Evolutionary conservation across 1,139 yeast species (phyloP).

Genomic region (Trichomonascaceae sp.): DNA sequence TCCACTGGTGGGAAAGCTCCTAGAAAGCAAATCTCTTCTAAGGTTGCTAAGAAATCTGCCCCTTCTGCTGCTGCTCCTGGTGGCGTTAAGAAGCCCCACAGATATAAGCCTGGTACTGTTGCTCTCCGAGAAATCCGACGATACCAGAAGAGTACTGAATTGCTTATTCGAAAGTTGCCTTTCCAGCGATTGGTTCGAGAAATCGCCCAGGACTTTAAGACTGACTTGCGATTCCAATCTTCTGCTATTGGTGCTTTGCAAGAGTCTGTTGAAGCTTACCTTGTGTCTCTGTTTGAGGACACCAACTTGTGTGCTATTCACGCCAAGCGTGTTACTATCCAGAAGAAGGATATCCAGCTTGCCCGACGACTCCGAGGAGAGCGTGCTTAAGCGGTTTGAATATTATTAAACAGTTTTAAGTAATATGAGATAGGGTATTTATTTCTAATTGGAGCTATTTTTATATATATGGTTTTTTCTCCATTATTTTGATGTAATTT

Average conservation of each 20-base stretch:
- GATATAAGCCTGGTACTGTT: constrained; percentile 99
- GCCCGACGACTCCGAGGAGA: constrained; percentile 99
- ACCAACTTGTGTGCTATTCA: constrained; percentile 98
- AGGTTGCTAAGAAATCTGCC: constrained; percentile 98
- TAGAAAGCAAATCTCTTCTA: constrained; percentile 97
- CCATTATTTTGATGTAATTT: not conserved
- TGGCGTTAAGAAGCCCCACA: constrained; percentile 99
- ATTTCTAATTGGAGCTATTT: constrained; percentile 1
- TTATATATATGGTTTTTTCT: not conserved
- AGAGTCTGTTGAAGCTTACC: constrained; percentile 98
- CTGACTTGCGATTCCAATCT: constrained; percentile 97
- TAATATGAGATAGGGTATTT: constrained; percentile 10
- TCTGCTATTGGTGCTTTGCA: constrained; percentile 98
- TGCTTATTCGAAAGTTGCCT: constrained; percentile 94
- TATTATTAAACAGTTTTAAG: constrained; percentile 1
- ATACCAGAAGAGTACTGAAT: constrained; percentile 97
- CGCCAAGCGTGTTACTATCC: constrained; percentile 99
- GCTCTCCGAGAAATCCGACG: constrained; percentile 99
- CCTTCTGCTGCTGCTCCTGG: constrained; percentile 71
- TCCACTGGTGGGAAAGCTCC: constrained; percentile 99
- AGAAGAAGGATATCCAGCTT: constrained; percentile 97
- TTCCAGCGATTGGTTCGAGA: constrained; percentile 99
- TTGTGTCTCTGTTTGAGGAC: constrained; percentile 85
- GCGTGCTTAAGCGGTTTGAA: constrained; percentile 23
- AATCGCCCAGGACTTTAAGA: constrained; percentile 96